phyloP scores from a whole-genome alignment of 2,329 filamentous ascomycete species.

The Aschersonia sp. region DNA sequence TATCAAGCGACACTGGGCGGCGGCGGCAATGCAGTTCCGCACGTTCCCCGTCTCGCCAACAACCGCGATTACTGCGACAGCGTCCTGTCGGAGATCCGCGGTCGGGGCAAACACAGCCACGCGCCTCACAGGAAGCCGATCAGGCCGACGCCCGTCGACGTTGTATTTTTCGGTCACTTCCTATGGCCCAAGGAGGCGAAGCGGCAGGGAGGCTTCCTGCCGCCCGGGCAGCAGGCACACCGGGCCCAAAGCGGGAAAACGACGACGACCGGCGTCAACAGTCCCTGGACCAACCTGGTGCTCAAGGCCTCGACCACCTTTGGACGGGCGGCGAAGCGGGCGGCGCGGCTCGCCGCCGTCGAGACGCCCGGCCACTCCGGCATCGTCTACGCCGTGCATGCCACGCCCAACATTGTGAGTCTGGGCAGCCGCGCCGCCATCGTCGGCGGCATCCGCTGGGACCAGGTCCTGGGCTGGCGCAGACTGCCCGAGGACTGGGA shows the following conservation, averaged over 20 bases:
- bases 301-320: neutral
- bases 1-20: neutral
- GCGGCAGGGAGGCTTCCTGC: neutral
- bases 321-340: conserved; percentile 1
- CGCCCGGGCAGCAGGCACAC: neutral
- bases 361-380: neutral
- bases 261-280: neutral
- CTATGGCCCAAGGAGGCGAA: neutral
- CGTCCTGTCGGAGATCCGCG: neutral
- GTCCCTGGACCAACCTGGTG: neutral
- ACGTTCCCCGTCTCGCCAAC: neutral
- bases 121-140: neutral
- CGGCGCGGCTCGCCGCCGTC: neutral
- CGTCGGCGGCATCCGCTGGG: conserved; percentile 1
- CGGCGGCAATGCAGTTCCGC: neutral
- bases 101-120: neutral
- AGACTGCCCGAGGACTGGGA: conserved; percentile 1
- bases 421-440: neutral
- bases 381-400: neutral
- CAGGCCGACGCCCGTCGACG: neutral
- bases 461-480: neutral
- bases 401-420: neutral
- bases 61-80: neutral
- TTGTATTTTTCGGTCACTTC: neutral
- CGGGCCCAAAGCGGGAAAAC: neutral